These are phyloP conservation scores for Colletotrichum trifolii DNA, from an alignment of 2,329 filamentous ascomycete species.

Conservation along the genomic window DNA sequence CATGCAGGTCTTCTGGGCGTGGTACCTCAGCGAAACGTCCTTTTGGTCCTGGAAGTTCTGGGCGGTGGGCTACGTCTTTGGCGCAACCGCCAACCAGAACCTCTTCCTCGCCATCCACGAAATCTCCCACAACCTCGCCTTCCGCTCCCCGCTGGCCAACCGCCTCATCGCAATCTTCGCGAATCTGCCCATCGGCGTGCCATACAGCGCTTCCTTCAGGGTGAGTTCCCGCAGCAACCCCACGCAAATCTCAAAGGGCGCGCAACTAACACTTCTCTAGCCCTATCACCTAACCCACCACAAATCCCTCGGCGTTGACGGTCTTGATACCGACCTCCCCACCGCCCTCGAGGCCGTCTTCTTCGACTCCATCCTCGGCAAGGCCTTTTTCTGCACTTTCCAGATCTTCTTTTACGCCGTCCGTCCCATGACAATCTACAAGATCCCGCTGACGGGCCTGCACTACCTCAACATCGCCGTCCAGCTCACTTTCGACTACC, in stretches of 20 bases:
- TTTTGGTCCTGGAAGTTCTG: conserved; percentile 89
- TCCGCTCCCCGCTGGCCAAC: conserved; percentile 83
- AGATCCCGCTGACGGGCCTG: conserved; percentile 85
- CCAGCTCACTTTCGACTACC: conserved; percentile 82
- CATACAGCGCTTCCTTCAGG: conserved; percentile 95
- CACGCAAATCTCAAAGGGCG: neutral
- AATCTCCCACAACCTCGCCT: conserved; percentile 97
- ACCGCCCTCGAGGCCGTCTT: conserved; percentile 92
- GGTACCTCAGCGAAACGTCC: conserved; percentile 78
- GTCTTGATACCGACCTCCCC: conserved; percentile 94
- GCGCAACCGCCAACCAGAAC: conserved; percentile 97
- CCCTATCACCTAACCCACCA: conserved; percentile 99
- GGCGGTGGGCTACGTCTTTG: conserved; percentile 87
- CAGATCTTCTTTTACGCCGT: conserved; percentile 99
- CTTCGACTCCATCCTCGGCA: conserved; percentile 93
- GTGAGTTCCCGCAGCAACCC: conserved; percentile 56
- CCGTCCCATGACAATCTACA: conserved; percentile 94
- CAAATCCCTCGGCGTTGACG: conserved; percentile 97
- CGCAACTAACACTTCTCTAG: conserved; percentile 52
- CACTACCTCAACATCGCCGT: conserved; percentile 84
- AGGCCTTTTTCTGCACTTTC: conserved; percentile 99
- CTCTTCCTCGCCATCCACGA: conserved; percentile 98
- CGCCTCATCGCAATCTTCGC: conserved; percentile 90
- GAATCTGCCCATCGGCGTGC: conserved; percentile 94
- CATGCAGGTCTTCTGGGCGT: conserved; percentile 83